A percentile compares a stretch with the other conserved stretches of the same genome.
phyloP scores from a whole-genome alignment of 1,284 basidiomycete genomes.

The Pisolithus thermaeus region DNA sequence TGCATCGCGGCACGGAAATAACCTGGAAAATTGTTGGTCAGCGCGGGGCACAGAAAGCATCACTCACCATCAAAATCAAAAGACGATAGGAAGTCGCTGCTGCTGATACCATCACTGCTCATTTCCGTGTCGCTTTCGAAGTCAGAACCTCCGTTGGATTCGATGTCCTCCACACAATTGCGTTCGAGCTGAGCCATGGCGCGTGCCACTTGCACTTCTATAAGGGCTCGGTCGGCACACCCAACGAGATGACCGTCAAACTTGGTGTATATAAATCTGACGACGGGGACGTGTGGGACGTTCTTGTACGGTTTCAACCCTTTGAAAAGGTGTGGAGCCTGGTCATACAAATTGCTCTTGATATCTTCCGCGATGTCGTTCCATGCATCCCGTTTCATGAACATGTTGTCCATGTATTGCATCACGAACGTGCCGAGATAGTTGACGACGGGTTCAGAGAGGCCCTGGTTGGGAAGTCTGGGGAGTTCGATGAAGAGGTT shows the following conservation, averaged over 20 bases:
- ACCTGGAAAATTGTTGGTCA: slow-evolving; percentile 6
- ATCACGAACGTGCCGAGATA: slow-evolving; percentile 25
- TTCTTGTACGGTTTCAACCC: not conserved
- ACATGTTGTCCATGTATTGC: not conserved
- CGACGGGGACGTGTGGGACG: slow-evolving; percentile 6
- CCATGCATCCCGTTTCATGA: slow-evolving; percentile 7
- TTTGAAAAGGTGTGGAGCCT: slow-evolving; percentile 1
- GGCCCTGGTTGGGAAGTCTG: not conserved
- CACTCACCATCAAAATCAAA: slow-evolving; percentile 10
- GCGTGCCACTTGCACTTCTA: not conserved
- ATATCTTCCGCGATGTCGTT: slow-evolving; percentile 4
- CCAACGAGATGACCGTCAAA: slow-evolving; percentile 18
- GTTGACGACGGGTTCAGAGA: slow-evolving; percentile 4
- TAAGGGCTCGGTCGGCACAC: slow-evolving; percentile 9
- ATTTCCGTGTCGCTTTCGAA: not conserved
- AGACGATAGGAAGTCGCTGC: not conserved
- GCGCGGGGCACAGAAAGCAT: not conserved
- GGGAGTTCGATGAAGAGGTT: slow-evolving; percentile 21
- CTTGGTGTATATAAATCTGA: slow-evolving; percentile 16
- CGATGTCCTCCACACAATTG: no score
- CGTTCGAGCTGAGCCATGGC: not conserved
- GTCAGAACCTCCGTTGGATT: no score
- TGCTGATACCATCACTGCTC: not conserved
- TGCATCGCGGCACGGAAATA: no score
- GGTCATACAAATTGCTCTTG: slow-evolving; percentile 6